Conservation (phyloP, 306 rosid species). For the Spatholobus suberectus region DNA sequence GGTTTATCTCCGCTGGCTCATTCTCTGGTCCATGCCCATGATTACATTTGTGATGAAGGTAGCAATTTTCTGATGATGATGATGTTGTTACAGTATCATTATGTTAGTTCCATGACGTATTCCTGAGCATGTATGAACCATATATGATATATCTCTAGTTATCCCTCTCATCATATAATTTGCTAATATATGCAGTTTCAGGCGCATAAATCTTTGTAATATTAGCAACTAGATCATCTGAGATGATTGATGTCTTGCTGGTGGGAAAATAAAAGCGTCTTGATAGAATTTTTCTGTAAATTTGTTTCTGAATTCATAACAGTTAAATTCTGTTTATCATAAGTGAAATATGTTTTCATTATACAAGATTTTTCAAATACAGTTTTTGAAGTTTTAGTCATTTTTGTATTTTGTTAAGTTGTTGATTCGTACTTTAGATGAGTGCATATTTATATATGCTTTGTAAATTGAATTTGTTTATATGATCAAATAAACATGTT, state of each 20-base stretch:
- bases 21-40: background rate
- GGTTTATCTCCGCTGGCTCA: background rate
- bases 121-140: background rate
- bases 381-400: background rate
- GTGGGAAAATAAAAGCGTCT: conserved; percentile 6
- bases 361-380: background rate
- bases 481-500: conserved; percentile 28
- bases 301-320: background rate
- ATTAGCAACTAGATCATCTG: background rate
- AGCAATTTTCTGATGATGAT: conserved; percentile 3
- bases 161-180: background rate
- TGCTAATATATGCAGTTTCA: conserved; percentile 6
- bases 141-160: background rate
- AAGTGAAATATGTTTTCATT: background rate
- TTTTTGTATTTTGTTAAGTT: conserved; percentile 15
- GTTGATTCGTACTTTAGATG: background rate
- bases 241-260: conserved; percentile 5
- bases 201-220: background rate
- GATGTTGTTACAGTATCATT: background rate
- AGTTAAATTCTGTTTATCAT: background rate
- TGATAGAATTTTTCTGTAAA: conserved; percentile 7
- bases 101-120: background rate
- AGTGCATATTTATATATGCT: conserved; percentile 18
- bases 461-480: conserved; percentile 11
- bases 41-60: conserved; percentile 21